These are phyloP conservation scores for Apiotrichum domesticum DNA, from an alignment of 1,284 basidiomycete species.

Conservation along the genomic window DNA sequence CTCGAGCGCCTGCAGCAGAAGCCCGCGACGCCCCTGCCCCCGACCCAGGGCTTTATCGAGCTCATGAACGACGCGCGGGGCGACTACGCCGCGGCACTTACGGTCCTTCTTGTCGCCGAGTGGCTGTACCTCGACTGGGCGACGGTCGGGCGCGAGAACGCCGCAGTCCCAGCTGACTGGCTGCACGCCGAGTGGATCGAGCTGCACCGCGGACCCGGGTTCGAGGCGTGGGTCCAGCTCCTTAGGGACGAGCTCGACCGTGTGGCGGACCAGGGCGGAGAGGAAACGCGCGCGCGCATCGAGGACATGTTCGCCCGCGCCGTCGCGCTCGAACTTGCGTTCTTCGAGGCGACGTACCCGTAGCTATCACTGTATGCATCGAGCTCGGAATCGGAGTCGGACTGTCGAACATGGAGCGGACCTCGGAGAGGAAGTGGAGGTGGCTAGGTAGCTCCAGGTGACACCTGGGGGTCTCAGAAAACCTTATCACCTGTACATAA, in stretches of 20 bases:
- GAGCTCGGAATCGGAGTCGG: too few species aligned
- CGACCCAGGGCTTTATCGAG: slow-evolving; percentile 4
- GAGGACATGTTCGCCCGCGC: slow-evolving; percentile 9
- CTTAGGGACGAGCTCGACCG: slow-evolving; percentile 12
- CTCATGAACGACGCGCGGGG: slow-evolving; percentile 10
- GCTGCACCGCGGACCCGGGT: slow-evolving; percentile 13
- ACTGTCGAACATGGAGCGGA: too few species aligned
- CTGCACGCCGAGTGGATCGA: slow-evolving; percentile 19
- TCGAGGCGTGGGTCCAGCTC: slow-evolving; percentile 13
- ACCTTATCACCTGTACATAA: too few species aligned
- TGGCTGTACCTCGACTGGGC: slow-evolving; percentile 23
- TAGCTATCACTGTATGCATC: not conserved
- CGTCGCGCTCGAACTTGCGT: slow-evolving; percentile 11
- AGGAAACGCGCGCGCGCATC: not conserved
- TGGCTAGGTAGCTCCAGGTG: too few species aligned
- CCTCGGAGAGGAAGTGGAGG: too few species aligned
- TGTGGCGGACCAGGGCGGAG: slow-evolving; percentile 2
- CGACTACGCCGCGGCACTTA: slow-evolving; percentile 9
- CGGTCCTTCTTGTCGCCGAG: slow-evolving; percentile 18
- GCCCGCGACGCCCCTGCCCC: not conserved
- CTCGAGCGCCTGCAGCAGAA: slow-evolving; percentile 3
- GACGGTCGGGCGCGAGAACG: not conserved
- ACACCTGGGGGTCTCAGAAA: too few species aligned
- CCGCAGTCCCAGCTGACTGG: slow-evolving; percentile 6
- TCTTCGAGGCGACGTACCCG: slow-evolving; percentile 12